Conservation (phyloP, 2,329 filamentous ascomycete species). For the Dactylellina sp. region DNA sequence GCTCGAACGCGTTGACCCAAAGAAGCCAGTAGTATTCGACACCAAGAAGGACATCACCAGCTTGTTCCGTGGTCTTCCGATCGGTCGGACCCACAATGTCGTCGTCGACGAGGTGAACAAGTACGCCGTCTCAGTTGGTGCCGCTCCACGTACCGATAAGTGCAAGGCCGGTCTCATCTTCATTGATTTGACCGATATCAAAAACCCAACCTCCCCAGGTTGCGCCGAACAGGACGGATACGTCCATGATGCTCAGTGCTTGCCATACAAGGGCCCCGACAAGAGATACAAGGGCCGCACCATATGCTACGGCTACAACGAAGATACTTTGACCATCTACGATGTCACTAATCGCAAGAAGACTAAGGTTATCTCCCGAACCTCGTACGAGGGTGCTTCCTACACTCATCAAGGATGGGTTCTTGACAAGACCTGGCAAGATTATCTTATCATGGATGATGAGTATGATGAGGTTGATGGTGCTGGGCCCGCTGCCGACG, state of each 20-base stretch:
- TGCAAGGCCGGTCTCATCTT: constrained; percentile 71
- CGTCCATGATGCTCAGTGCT: constrained; percentile 73
- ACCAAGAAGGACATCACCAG: constrained; percentile 65
- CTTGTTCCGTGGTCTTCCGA: constrained; percentile 61
- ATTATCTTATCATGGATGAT: constrained; percentile 65
- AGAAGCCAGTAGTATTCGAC: constrained; percentile 64
- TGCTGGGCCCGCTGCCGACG: constrained; percentile 61
- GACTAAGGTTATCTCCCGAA: constrained; percentile 68
- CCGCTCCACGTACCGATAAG: constrained; percentile 61
- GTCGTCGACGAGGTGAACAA: constrained; percentile 68
- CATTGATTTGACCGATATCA: constrained; percentile 70
- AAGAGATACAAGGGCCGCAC: constrained; percentile 58
- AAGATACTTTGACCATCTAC: constrained; percentile 62
- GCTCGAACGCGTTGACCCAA: constrained; percentile 67
- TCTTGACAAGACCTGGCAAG: constrained; percentile 65
- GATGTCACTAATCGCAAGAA: constrained; percentile 68
- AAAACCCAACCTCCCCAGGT: constrained; percentile 69
- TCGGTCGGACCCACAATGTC: constrained; percentile 64
- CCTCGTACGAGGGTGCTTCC: constrained; percentile 70
- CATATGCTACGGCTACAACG: constrained; percentile 61
- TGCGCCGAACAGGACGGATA: constrained; percentile 71
- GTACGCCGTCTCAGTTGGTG: constrained; percentile 64
- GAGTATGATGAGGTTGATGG: constrained; percentile 64
- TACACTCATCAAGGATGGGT: constrained; percentile 73
- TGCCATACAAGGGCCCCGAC: constrained; percentile 62